Evolutionary conservation across 495 filamentous ascomycete species (phyloP).

Genomic region (Trichoderma erinaceum): DNA sequence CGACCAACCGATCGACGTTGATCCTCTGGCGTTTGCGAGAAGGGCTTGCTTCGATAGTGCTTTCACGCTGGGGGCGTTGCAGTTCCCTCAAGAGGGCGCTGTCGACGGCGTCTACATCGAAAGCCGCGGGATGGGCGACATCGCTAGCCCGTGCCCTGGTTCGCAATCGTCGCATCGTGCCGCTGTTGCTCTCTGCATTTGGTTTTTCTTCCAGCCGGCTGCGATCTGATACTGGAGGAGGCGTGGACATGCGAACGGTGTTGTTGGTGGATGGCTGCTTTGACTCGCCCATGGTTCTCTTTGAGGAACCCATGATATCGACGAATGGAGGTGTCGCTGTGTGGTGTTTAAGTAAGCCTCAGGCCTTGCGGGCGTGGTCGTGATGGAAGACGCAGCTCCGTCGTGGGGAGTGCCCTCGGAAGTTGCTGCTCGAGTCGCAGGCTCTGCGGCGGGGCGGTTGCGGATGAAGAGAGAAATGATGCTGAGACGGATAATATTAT

Average conservation of each 20-base stretch:
- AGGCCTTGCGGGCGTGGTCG: not conserved
- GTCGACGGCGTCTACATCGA: slow-evolving; percentile 35
- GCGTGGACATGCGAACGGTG: slow-evolving; percentile 29
- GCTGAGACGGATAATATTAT: not conserved
- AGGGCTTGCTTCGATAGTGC: slow-evolving; percentile 69
- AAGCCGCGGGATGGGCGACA: slow-evolving; percentile 20
- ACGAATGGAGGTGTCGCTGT: not conserved
- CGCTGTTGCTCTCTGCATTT: slow-evolving; percentile 23
- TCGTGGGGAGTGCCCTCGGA: not conserved
- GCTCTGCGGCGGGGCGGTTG: not conserved
- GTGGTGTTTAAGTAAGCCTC: not conserved
- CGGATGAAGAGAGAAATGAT: not conserved
- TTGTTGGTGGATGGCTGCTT: not conserved
- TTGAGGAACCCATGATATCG: slow-evolving; percentile 7
- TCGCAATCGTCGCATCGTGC: slow-evolving; percentile 25
- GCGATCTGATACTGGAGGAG: slow-evolving; percentile 34
- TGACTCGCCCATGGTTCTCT: slow-evolving; percentile 2
- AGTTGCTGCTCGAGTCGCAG: not conserved
- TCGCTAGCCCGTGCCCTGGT: slow-evolving; percentile 27
- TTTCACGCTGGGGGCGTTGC: slow-evolving; percentile 47
- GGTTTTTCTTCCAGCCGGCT: slow-evolving; percentile 30
- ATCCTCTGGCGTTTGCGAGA: slow-evolving; percentile 82
- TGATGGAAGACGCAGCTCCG: not conserved
- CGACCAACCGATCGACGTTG: slow-evolving; percentile 67
- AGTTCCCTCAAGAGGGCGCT: slow-evolving; percentile 30